phyloP scores from a whole-genome alignment of 2,329 filamentous ascomycete genomes.

The Colletotrichum tropicicola region DNA sequence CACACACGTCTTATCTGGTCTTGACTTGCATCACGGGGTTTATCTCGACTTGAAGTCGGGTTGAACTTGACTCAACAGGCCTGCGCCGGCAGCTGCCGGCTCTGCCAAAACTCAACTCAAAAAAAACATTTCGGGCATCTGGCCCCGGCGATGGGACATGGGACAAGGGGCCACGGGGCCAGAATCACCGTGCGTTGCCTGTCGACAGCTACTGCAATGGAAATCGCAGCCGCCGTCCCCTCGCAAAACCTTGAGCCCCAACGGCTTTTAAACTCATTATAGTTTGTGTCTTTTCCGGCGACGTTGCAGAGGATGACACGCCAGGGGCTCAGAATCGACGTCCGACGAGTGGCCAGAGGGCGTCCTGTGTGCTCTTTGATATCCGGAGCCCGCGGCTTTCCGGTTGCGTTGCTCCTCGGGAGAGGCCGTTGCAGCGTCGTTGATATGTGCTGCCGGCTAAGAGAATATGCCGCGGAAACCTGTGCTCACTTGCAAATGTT shows the following conservation, averaged over 20 bases:
- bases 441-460: too few relatives aligned
- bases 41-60: background rate
- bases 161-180: too few relatives aligned
- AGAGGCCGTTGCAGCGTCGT: too few relatives aligned
- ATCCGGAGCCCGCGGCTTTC: background rate
- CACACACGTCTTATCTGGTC: background rate
- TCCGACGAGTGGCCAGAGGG: background rate
- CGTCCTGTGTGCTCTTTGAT: background rate
- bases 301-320: background rate
- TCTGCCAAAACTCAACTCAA: slow-evolving; percentile 1
- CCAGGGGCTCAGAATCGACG: background rate
- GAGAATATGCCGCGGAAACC: too few relatives aligned
- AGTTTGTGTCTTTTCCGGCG: background rate
- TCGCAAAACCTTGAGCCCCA: slow-evolving; percentile 10
- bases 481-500: too few relatives aligned
- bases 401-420: too few relatives aligned
- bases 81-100: background rate
- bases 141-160: too few relatives aligned
- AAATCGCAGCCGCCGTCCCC: slow-evolving; percentile 2
- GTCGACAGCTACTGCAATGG: background rate
- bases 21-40: background rate
- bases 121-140: background rate
- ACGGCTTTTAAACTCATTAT: slow-evolving; percentile 3
- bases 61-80: slow-evolving; percentile 11
- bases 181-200: slow-evolving; percentile 12